phyloP scores from a whole-genome alignment of 202 grass and related monocot species.

The Saccharum hybrid region DNA sequence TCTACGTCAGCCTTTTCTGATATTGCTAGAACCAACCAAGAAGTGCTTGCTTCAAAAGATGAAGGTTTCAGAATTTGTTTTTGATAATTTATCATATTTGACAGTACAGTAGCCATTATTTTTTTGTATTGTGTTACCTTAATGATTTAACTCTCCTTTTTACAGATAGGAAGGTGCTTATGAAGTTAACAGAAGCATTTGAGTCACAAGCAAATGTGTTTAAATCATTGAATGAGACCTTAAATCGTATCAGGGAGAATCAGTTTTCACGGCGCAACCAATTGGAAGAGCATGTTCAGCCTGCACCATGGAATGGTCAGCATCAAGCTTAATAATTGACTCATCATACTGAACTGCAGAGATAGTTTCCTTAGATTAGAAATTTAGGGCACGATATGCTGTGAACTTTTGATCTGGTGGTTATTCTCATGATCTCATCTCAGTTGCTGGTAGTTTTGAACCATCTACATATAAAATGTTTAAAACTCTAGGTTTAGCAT shows the following conservation, averaged over 20 bases:
- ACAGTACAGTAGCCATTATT: not conserved
- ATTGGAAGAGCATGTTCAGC: constrained; percentile 51
- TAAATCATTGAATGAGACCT: constrained; percentile 71
- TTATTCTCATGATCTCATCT: constrained; percentile 1
- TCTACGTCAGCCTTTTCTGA: constrained; percentile 65
- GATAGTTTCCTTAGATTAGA: not conserved
- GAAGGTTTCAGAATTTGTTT: constrained; percentile 64
- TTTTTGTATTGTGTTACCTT: not conserved
- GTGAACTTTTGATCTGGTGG: not conserved
- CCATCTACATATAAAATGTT: constrained; percentile 10
- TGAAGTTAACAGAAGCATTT: constrained; percentile 48
- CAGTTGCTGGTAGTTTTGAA: not conserved
- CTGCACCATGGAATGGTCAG: constrained; percentile 67
- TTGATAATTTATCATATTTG: constrained; percentile 22
- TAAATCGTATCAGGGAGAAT: constrained; percentile 53
- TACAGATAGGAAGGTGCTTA: constrained; percentile 32
- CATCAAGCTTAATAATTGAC: constrained; percentile 6
- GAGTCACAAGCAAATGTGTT: constrained; percentile 82
- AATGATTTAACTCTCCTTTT: not conserved
- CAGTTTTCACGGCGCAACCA: constrained; percentile 44
- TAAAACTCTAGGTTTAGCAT: constrained; percentile 4
- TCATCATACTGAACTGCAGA: not conserved
- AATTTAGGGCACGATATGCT: not conserved
- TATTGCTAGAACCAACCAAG: constrained; percentile 76
- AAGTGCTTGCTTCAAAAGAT: constrained; percentile 75